Evolutionary conservation across 2,329 filamentous ascomycete genomes (phyloP), one percentile per base, ranked within the genome.

Genomic region (Fusarium odoratissimum): DNA sequence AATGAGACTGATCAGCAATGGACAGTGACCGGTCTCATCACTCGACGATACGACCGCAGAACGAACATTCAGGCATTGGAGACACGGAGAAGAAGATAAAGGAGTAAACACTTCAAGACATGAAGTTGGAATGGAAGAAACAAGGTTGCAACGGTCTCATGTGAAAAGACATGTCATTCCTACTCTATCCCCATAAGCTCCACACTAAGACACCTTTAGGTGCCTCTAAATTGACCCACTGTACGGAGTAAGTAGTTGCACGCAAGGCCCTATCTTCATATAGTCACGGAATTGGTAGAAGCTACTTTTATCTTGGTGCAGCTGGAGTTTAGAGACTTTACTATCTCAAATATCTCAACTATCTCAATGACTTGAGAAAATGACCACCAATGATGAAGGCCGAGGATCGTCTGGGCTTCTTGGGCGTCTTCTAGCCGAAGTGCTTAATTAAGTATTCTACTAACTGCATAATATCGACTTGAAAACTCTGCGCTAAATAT

Each of bases 61-160:
- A 44, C 13, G 28, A 44, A 21, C 3, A 21, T 0, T 12, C 9
- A 5, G 6, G 14, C 6, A 28, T 38, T 33, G 4, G 37, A 30
- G 3, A 6, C 3, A 19, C 1, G 16, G 3, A 5, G 12, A 28
- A 16, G 16, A 21, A 0, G 1, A 8, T 8, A 12, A 14, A 8
- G 17, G 58, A 23, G 13, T 9, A 4, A 7, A 10, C 0, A 23
- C 6, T 44, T 38, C 6, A 37, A 51, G 17, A 35, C 10, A 42
- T 28, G 23, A 38, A 40, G 55, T 67, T 49, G 16, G 31, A 58
- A 35, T 30, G 16, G 40, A 16, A 28, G 33, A 38, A 33, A 33
- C 21, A 38, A 62, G 8, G 54, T 46, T 66, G 28, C 41, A 48
- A 54, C 41, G 25, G 55, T 19, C 59, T 72, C 70, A 67, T 52